phyloP scores from a whole-genome alignment of 2,329 filamentous ascomycete species.

The Diaporthe amygdali region DNA sequence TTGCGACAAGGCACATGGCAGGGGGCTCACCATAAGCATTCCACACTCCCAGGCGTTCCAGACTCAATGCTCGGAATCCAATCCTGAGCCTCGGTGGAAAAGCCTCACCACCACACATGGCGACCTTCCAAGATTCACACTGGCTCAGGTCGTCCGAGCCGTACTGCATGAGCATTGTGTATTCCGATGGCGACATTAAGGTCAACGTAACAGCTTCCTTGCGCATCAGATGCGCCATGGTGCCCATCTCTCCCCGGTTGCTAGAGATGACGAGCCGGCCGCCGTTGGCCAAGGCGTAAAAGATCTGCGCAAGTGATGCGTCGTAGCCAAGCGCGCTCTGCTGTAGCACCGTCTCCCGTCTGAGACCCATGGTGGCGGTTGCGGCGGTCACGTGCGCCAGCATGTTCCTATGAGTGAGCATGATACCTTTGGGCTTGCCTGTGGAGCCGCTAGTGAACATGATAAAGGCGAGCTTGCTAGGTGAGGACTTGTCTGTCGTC shows the following conservation, averaged over 20 bases:
- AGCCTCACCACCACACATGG: neutral
- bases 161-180: neutral
- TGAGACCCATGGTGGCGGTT: conserved; percentile 24
- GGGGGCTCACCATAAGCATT: neutral
- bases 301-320: conserved; percentile 38
- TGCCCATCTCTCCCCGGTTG: neutral
- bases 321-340: conserved; percentile 46
- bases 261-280: neutral
- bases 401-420: conserved; percentile 36
- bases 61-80: neutral
- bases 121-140: neutral
- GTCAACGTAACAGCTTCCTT: neutral
- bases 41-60: neutral
- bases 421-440: conserved; percentile 46
- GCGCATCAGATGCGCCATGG: neutral
- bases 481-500: neutral
- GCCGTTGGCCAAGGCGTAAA: conserved; percentile 31
- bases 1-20: neutral
- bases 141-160: neutral
- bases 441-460: conserved; percentile 40
- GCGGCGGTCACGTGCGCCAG: conserved; percentile 33
- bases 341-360: conserved; percentile 36
- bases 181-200: neutral
- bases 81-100: neutral
- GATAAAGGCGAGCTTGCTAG: conserved; percentile 30